These are phyloP conservation scores for Yarrowia sp. DNA, from an alignment of 805 yeast genomes.

Conservation along the genomic window DNA sequence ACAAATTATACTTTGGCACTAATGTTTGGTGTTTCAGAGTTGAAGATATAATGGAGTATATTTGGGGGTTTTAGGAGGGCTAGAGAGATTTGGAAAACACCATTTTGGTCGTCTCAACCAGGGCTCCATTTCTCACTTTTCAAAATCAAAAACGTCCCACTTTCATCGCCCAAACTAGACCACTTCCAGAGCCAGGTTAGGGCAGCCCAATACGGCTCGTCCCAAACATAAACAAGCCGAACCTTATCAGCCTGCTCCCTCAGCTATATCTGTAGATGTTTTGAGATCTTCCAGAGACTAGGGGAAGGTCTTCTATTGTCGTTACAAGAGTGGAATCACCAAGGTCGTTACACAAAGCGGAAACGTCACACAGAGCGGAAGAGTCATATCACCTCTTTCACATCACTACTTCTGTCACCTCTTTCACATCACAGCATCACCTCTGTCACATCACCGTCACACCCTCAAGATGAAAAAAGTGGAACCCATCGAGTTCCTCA, in stretches of 20 bases:
- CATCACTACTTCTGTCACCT: no score
- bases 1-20: neutral
- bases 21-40: conserved; percentile 1
- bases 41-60: no score
- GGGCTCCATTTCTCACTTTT: neutral
- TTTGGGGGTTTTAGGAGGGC: neutral
- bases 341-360: no score
- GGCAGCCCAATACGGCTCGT: conserved; percentile 26
- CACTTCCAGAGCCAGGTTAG: neutral
- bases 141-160: neutral
- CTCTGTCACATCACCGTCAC: neutral
- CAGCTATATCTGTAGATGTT: conserved; percentile 33
- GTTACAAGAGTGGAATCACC: no score
- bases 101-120: neutral
- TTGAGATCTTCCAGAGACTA: conserved; percentile 19
- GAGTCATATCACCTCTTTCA: no score
- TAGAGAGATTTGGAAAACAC: no score
- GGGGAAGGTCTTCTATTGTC: neutral
- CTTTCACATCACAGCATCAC: neutral
- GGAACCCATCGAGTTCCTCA: conserved; percentile 32
- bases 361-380: no score
- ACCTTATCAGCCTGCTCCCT: conserved; percentile 17
- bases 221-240: conserved; percentile 38
- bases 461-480: conserved; percentile 1
- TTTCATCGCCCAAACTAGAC: accelerated